These are phyloP conservation scores for Porogramme epimiltina DNA, from an alignment of 1,284 basidiomycete genomes.

Conservation along the genomic window DNA sequence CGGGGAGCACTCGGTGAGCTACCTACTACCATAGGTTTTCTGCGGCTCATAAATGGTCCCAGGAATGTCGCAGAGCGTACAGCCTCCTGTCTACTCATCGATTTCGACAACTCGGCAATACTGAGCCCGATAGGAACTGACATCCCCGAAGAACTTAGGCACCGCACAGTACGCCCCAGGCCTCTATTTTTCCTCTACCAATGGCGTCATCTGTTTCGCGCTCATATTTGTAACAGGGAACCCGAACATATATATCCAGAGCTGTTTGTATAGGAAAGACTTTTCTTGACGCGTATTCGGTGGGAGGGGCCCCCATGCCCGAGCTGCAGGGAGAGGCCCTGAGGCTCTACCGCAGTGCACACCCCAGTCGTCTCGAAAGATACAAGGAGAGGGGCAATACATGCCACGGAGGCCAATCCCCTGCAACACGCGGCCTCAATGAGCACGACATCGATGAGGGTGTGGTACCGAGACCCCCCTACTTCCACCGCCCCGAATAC, in stretches of 20 bases:
- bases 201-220: not conserved
- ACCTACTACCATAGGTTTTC: not conserved
- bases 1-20: not conserved
- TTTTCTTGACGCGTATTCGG: not conserved
- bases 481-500: not conserved
- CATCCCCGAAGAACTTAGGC: not conserved
- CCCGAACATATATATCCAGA: not conserved
- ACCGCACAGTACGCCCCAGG: not conserved
- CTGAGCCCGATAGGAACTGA: not conserved
- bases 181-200: not conserved
- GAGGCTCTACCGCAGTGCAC: not conserved
- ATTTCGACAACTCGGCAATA: not conserved
- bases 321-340: not conserved
- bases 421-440: not conserved
- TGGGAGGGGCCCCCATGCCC: not conserved
- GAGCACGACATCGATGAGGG: too few species aligned
- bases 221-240: not conserved
- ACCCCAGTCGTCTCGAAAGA: not conserved
- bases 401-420: not conserved
- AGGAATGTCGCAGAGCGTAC: not conserved
- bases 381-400: not conserved
- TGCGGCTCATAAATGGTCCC: too few species aligned
- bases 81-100: not conserved
- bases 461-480: not conserved
- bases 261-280: not conserved